phyloP scores from a whole-genome alignment of 306 rosid genomes.

The Myrica gale region DNA sequence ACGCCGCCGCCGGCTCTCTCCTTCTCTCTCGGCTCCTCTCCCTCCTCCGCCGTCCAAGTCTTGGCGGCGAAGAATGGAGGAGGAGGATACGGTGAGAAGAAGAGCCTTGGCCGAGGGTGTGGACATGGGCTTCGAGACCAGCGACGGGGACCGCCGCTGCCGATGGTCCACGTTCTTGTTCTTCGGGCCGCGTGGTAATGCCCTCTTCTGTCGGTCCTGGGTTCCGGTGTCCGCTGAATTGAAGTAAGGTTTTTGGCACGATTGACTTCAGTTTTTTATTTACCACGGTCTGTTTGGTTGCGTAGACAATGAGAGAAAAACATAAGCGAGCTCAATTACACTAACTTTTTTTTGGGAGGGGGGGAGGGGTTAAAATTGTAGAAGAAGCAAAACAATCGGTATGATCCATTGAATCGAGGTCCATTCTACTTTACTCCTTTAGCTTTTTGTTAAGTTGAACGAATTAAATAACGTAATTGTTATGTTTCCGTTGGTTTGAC shows the following conservation, averaged over 20 bases:
- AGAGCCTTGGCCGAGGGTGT: constrained; percentile 72
- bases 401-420: too few species aligned
- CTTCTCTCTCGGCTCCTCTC: constrained; percentile 6
- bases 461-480: neutral
- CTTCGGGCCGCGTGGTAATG: constrained; percentile 59
- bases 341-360: too few species aligned
- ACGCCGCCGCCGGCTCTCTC: constrained; percentile 34
- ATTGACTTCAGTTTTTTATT: neutral
- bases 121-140: constrained; percentile 42
- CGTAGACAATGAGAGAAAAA: neutral
- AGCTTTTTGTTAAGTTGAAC: neutral
- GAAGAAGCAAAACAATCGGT: neutral
- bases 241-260: constrained; percentile 47
- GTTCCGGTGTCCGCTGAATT: constrained; percentile 56
- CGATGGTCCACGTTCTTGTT: constrained; percentile 68
- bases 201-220: constrained; percentile 84
- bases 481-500: neutral
- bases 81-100: constrained; percentile 74
- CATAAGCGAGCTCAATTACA: too few species aligned
- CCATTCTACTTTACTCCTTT: too few species aligned
- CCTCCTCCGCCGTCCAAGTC: constrained; percentile 48
- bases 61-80: constrained; percentile 57
- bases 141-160: constrained; percentile 38
- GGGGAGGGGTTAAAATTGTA: neutral
- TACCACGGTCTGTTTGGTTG: neutral